phyloP scores from a whole-genome alignment of 371 early-diverging fungal genomes.

The Coemansia sp. region DNA sequence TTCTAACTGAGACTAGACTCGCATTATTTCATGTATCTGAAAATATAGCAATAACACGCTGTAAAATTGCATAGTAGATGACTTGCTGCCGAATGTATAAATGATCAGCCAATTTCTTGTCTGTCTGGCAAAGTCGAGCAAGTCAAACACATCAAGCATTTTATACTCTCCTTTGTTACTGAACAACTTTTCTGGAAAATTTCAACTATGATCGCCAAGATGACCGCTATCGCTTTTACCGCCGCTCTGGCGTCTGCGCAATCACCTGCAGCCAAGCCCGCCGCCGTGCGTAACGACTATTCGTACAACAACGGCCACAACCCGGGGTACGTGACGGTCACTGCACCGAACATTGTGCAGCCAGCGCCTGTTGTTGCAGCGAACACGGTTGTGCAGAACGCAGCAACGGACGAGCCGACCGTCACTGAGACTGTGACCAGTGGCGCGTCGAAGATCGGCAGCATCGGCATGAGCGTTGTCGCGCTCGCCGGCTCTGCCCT shows the following conservation, averaged over 20 bases:
- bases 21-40: not conserved
- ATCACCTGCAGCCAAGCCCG: constrained; percentile 17
- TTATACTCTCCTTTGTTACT: no score
- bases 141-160: not conserved
- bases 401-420: constrained; percentile 34
- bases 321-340: constrained; percentile 25
- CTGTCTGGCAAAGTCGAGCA: not conserved
- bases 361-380: constrained; percentile 26
- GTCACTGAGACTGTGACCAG: constrained; percentile 32
- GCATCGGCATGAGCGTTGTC: constrained; percentile 30
- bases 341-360: constrained; percentile 30
- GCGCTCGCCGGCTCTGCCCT: constrained; percentile 39
- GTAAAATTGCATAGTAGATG: not conserved
- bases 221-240: constrained; percentile 15
- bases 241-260: constrained; percentile 17
- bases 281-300: constrained; percentile 20
- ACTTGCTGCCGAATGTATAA: not conserved
- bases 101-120: not conserved
- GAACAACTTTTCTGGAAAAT: not conserved
- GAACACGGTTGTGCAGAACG: constrained; percentile 41
- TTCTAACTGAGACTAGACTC: not conserved
- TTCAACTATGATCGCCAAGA: constrained; percentile 28
- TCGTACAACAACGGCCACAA: constrained; percentile 11
- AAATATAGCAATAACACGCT: not conserved
- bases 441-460: constrained; percentile 27